Conservation (phyloP, 768 basidiomycete genomes). For the Collybia sp. region DNA sequence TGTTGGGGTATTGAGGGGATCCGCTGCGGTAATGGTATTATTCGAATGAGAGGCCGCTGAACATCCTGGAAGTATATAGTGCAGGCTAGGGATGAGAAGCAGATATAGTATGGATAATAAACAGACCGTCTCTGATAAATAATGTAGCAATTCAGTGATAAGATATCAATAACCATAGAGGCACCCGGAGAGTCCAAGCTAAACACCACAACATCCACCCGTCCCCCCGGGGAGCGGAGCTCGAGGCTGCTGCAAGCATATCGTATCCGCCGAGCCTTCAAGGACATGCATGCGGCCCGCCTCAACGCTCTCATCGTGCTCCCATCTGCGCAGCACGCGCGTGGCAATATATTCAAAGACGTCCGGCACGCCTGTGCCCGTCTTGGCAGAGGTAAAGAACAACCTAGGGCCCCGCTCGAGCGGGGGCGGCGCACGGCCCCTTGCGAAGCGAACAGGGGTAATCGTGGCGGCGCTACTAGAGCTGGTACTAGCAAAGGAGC, state of each 20-base stretch:
- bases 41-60: too few species aligned
- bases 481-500: slow-evolving; percentile 12
- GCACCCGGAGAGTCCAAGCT: too few species aligned
- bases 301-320: slow-evolving; percentile 58
- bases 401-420: slow-evolving; percentile 56
- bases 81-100: too few species aligned
- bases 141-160: too few species aligned
- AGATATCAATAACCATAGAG: too few species aligned
- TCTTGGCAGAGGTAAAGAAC: slow-evolving; percentile 78
- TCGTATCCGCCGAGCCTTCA: slow-evolving; percentile 32
- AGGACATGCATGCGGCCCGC: slow-evolving; percentile 34
- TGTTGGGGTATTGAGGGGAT: too few species aligned
- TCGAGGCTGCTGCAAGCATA: slow-evolving; percentile 9
- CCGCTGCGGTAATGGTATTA: too few species aligned
- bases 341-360: slow-evolving; percentile 76
- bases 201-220: too few species aligned
- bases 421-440: slow-evolving; percentile 17
- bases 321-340: slow-evolving; percentile 60
- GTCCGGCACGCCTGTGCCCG: slow-evolving; percentile 63
- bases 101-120: too few species aligned
- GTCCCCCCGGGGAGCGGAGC: too few species aligned
- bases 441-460: slow-evolving; percentile 11
- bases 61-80: too few species aligned
- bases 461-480: slow-evolving; percentile 6
- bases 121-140: too few species aligned